Percentiles rank a stretch among this genome's conserved stretches.
Conservation (phyloP, 768 basidiomycete genomes). For the Butyriboletus loyo region DNA sequence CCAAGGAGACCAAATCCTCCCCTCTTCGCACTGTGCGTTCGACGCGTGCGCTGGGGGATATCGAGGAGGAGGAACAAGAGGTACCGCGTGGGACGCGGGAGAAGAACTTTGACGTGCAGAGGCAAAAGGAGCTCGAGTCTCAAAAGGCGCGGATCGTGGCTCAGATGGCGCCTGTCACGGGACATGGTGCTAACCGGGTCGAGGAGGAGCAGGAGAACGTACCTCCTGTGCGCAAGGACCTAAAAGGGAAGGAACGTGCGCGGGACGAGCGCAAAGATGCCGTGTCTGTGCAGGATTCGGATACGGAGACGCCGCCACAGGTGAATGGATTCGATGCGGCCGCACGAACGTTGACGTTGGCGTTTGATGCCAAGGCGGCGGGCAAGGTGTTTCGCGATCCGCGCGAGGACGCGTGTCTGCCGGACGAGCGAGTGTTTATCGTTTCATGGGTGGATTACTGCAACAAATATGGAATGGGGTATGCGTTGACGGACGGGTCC, state of each 20-base stretch:
- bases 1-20: slow-evolving; percentile 46
- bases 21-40: slow-evolving; percentile 47
- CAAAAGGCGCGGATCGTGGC: slow-evolving; percentile 94
- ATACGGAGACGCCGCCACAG: slow-evolving; percentile 28
- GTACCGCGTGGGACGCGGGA: slow-evolving; percentile 38
- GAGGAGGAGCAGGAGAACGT: slow-evolving; percentile 37
- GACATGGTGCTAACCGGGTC: slow-evolving; percentile 26
- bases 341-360: slow-evolving; percentile 46
- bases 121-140: slow-evolving; percentile 76
- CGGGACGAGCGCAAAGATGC: slow-evolving; percentile 22
- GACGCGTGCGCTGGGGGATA: slow-evolving; percentile 43
- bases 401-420: slow-evolving; percentile 49
- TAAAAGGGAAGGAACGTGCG: slow-evolving; percentile 31
- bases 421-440: slow-evolving; percentile 82
- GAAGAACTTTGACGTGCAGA: slow-evolving; percentile 40
- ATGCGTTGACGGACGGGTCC: slow-evolving; percentile 91
- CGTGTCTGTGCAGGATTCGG: slow-evolving; percentile 11
- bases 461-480: slow-evolving; percentile 99
- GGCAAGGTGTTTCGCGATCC: slow-evolving; percentile 71
- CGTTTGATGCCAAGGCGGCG: slow-evolving; percentile 64
- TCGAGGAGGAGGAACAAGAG: slow-evolving; percentile 42
- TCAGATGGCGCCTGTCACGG: slow-evolving; percentile 71
- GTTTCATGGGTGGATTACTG: slow-evolving; percentile 99
- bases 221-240: slow-evolving; percentile 31
- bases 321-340: slow-evolving; percentile 68